These are phyloP conservation scores for Cicer judaicum DNA, from an alignment of 306 rosid genomes.

Conservation along the genomic window DNA sequence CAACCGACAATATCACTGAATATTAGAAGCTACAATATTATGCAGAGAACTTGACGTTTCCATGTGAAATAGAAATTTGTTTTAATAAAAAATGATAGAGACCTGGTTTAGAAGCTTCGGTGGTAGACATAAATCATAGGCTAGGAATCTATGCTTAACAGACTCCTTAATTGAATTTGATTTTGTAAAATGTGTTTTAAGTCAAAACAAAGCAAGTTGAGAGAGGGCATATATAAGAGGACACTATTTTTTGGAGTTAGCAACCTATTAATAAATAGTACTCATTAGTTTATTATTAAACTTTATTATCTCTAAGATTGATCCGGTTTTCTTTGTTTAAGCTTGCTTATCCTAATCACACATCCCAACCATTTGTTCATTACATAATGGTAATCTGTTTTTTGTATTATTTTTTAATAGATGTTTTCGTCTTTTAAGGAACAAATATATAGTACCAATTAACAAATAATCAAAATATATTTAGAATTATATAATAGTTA, in stretches of 20 bases:
- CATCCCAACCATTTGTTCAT: slow-evolving; percentile 22
- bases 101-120: slow-evolving; percentile 74
- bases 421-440: too few species aligned
- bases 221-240: neutral
- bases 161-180: neutral
- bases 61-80: slow-evolving; percentile 13
- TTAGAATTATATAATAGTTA: too few species aligned
- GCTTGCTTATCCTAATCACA: slow-evolving; percentile 33
- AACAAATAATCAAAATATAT: too few species aligned
- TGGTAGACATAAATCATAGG: slow-evolving; percentile 31
- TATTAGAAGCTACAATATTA: neutral
- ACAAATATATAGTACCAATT: too few species aligned
- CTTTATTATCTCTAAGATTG: slow-evolving; percentile 1
- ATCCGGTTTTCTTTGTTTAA: slow-evolving; percentile 29
- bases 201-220: slow-evolving; percentile 15
- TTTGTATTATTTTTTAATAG: neutral
- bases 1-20: neutral
- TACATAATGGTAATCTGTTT: neutral
- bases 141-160: slow-evolving; percentile 35
- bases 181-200: slow-evolving; percentile 26
- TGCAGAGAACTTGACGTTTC: neutral
- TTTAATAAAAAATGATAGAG: slow-evolving; percentile 23
- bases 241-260: slow-evolving; percentile 37
- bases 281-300: neutral
- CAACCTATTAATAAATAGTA: slow-evolving; percentile 1